A percentile compares a stretch with the other conserved stretches of the same genome.
Evolutionary conservation across 192 early-diverging fungal species (phyloP).

Genomic region (Backusella tuberculispora): DNA sequence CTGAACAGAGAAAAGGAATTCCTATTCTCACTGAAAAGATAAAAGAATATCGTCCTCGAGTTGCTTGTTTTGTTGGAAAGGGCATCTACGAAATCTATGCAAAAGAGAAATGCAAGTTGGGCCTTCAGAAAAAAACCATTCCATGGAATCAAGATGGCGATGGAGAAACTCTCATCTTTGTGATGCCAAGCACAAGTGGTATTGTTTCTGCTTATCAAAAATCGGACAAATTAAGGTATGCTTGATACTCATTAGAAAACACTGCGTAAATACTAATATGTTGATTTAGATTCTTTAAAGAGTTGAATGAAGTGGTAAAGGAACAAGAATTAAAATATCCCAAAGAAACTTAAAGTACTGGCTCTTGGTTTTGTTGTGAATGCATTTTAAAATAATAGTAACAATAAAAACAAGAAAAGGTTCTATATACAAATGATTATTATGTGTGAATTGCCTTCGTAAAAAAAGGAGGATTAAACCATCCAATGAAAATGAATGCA

Average conservation of each 20-base stretch:
- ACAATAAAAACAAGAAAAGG: no score
- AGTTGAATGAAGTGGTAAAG: neutral
- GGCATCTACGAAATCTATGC: slow-evolving; percentile 70
- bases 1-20: slow-evolving; percentile 62
- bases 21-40: slow-evolving; percentile 68
- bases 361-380: no score
- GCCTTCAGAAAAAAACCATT: slow-evolving; percentile 48
- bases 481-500: no score
- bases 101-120: slow-evolving; percentile 31
- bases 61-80: slow-evolving; percentile 73
- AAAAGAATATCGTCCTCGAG: slow-evolving; percentile 53
- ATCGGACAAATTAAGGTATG: slow-evolving; percentile 62
- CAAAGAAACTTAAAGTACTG: neutral
- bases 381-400: no score
- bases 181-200: slow-evolving; percentile 74
- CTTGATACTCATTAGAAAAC: neutral
- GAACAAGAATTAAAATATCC: slow-evolving; percentile 18
- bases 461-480: no score
- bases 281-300: slow-evolving; percentile 11
- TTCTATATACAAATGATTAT: no score
- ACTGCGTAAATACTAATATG: neutral
- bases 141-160: slow-evolving; percentile 20
- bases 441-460: no score
- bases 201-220: slow-evolving; percentile 64
- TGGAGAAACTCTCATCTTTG: slow-evolving; percentile 31